Evolutionary conservation across 768 basidiomycete species (phyloP).

Genomic region (Amanita rubescens): DNA sequence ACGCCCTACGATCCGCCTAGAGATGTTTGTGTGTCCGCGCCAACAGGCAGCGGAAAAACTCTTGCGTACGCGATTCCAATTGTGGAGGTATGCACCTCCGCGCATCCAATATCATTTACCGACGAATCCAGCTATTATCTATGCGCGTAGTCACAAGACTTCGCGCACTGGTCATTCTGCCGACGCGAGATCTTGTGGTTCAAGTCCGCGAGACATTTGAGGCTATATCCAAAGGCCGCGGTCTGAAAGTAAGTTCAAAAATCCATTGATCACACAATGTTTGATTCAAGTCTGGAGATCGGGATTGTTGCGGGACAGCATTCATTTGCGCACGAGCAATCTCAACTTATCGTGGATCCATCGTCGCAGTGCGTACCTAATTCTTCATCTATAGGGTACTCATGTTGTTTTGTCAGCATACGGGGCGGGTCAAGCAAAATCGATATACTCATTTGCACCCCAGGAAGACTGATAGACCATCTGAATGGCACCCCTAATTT

Average conservation of each 20-base stretch:
- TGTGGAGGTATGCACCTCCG: conserved; percentile 53
- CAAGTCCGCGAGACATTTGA: conserved; percentile 96
- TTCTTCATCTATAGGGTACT: not conserved
- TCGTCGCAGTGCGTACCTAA: conserved; percentile 37
- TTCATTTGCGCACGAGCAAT: conserved; percentile 88
- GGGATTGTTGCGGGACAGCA: conserved; percentile 91
- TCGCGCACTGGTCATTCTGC: conserved; percentile 83
- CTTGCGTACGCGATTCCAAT: conserved; percentile 94
- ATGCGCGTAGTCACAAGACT: conserved; percentile 72
- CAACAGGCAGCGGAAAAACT: conserved; percentile 97
- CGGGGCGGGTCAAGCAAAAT: conserved; percentile 86
- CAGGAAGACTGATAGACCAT: conserved; percentile 93
- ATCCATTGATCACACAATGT: not conserved
- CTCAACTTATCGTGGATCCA: conserved; percentile 62
- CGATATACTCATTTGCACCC: conserved; percentile 93
- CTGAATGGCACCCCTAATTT: conserved; percentile 83
- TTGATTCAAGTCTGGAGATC: conserved; percentile 32
- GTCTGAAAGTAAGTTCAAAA: conserved; percentile 57
- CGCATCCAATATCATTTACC: not conserved
- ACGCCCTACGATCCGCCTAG: conserved; percentile 56
- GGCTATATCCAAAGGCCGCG: conserved; percentile 73
- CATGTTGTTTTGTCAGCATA: conserved; percentile 36
- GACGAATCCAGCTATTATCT: conserved; percentile 51
- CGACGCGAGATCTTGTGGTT: conserved; percentile 86
- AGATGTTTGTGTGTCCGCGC: conserved; percentile 92